Percentiles rank a stretch among this genome's conserved stretches.
Conservation (phyloP, 805 yeast species). For the Myxozyma lipomycoides region DNA sequence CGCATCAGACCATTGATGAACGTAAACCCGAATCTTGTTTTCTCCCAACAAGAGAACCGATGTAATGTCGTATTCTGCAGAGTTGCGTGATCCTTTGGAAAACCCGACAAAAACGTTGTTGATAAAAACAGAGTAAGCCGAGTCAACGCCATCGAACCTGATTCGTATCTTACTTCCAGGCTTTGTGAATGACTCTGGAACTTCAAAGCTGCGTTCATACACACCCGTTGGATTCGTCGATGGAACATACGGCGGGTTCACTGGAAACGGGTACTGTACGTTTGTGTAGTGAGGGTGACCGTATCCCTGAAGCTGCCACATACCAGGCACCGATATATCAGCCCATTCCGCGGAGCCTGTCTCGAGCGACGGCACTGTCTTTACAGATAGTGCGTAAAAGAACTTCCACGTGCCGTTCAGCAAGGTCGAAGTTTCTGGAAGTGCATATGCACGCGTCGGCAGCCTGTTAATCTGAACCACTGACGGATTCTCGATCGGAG, state of each 20-base stretch:
- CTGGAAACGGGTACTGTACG: constrained; percentile 35
- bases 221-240: constrained; percentile 37
- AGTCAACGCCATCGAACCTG: constrained; percentile 40
- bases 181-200: constrained; percentile 23
- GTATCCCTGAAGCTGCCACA: constrained; percentile 39
- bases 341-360: constrained; percentile 19
- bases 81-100: constrained; percentile 38
- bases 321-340: constrained; percentile 37
- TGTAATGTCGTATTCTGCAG: constrained; percentile 35
- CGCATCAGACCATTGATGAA: constrained; percentile 36
- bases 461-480: constrained; percentile 3
- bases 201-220: constrained; percentile 24
- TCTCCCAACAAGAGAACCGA: constrained; percentile 4
- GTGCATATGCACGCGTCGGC: constrained; percentile 6
- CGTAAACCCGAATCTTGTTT: neutral
- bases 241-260: constrained; percentile 38
- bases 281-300: constrained; percentile 39
- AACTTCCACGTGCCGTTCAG: constrained; percentile 35
- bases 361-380: constrained; percentile 11
- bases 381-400: constrained; percentile 19
- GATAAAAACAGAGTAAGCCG: constrained; percentile 36
- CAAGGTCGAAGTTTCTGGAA: constrained; percentile 1
- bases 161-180: constrained; percentile 26
- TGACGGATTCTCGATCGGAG: constrained; percentile 3
- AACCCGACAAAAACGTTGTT: constrained; percentile 35